Conservation (phyloP, 495 filamentous ascomycete species). For the Jackrogersella minutella region DNA sequence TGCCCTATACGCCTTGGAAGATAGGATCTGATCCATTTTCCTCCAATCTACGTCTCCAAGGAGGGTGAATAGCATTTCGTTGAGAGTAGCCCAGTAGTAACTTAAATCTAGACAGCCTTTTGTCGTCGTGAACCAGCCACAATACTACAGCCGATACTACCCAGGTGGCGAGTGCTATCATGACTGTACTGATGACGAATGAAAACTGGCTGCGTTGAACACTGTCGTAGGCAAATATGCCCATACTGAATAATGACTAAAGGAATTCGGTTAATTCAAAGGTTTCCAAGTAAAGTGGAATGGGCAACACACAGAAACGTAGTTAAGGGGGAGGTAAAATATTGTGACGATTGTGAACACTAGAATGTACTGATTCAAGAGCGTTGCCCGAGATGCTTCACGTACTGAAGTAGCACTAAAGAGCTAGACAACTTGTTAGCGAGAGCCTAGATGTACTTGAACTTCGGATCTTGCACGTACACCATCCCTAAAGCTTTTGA, state of each 20-base stretch:
- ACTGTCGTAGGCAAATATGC: slow-evolving; percentile 29
- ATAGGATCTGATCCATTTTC: not conserved
- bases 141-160: slow-evolving; percentile 22
- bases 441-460: not conserved
- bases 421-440: slow-evolving; percentile 28
- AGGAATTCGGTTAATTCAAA: not conserved
- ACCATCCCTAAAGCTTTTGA: slow-evolving; percentile 36
- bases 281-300: not conserved
- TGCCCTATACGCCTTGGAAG: slow-evolving; percentile 8
- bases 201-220: slow-evolving; percentile 4
- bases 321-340: slow-evolving; percentile 28
- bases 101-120: slow-evolving; percentile 5
- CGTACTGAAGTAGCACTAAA: slow-evolving; percentile 62
- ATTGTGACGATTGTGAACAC: slow-evolving; percentile 65
- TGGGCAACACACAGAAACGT: slow-evolving; percentile 13
- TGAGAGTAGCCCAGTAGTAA: not conserved
- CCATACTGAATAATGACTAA: slow-evolving; percentile 36
- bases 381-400: slow-evolving; percentile 63
- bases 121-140: slow-evolving; percentile 31
- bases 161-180: slow-evolving; percentile 33
- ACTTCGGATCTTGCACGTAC: slow-evolving; percentile 15
- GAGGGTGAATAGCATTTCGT: not conserved
- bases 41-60: not conserved
- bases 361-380: slow-evolving; percentile 67
- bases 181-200: slow-evolving; percentile 25